A percentile compares a stretch with the other conserved stretches of the same genome.
Evolutionary conservation across 306 rosid species (phyloP).

Genomic region (Vachellia pachyceras): DNA sequence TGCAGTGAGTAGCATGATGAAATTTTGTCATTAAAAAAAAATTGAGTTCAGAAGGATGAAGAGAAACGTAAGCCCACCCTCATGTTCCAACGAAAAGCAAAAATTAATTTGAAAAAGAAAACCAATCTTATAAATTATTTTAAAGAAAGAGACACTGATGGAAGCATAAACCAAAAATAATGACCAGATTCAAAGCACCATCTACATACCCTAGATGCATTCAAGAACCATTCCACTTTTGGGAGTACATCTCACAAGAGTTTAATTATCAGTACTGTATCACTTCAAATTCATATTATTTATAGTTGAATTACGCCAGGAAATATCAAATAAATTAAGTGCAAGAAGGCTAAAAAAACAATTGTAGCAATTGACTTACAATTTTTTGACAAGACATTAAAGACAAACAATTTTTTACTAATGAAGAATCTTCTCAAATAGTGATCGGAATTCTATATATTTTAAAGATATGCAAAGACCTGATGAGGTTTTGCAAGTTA

Average conservation of each 20-base stretch:
- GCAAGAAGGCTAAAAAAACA: background rate
- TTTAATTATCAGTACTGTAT: background rate
- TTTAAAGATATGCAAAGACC: background rate
- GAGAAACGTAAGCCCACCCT: slow-evolving; percentile 14
- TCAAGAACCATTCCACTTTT: background rate
- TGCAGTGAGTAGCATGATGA: background rate
- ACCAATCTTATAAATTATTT: background rate
- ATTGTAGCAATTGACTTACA: background rate
- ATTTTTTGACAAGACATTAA: background rate
- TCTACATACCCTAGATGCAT: background rate
- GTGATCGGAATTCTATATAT: background rate
- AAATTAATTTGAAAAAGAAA: background rate
- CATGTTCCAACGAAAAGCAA: slow-evolving; percentile 10
- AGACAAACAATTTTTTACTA: too few relatives aligned
- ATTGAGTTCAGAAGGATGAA: background rate
- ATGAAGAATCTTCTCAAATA: background rate
- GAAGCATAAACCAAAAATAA: slow-evolving; percentile 3
- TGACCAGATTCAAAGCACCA: background rate
- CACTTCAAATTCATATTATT: background rate
- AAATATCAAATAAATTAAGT: background rate
- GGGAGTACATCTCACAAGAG: background rate
- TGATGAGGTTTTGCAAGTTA: background rate
- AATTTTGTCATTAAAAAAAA: background rate
- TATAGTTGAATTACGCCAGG: background rate
- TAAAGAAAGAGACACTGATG: background rate